These are phyloP conservation scores for Parmelia sp. DNA, from an alignment of 495 filamentous ascomycete genomes.

Conservation along the genomic window DNA sequence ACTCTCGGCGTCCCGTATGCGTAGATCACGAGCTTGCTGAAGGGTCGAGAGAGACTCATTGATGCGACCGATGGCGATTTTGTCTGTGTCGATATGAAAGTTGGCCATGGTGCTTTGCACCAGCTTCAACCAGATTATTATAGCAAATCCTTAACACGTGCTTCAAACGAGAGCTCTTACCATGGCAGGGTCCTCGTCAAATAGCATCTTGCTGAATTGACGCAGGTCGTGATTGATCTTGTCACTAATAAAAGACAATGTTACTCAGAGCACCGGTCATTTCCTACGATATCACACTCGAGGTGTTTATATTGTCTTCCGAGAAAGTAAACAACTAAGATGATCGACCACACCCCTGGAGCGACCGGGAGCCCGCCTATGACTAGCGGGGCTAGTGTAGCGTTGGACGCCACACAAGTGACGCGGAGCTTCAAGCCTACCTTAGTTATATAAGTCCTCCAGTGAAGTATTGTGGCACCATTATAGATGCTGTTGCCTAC, in stretches of 20 bases:
- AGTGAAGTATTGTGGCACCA: too few relatives aligned
- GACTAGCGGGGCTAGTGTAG: constrained; percentile 12
- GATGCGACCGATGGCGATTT: constrained; percentile 77
- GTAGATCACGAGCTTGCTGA: constrained; percentile 68
- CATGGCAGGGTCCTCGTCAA: constrained; percentile 89
- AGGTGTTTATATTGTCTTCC: neutral
- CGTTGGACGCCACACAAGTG: neutral
- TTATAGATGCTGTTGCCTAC: neutral
- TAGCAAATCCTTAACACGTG: neutral
- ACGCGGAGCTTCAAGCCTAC: too few relatives aligned
- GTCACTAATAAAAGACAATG: neutral
- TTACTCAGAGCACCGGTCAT: neutral
- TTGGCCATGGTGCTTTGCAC: constrained; percentile 85
- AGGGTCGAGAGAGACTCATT: constrained; percentile 73
- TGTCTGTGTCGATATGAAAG: constrained; percentile 91
- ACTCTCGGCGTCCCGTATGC: constrained; percentile 63
- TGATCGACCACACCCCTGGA: too few relatives aligned
- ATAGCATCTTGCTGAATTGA: constrained; percentile 64
- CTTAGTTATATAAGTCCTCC: too few relatives aligned
- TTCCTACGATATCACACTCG: neutral
- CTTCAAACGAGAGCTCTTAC: constrained; percentile 42
- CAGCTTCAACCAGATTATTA: constrained; percentile 50
- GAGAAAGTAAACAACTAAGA: constrained; percentile 21
- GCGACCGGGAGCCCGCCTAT: neutral
- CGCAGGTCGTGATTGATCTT: neutral